Base-by-base conservation (phyloP, 2,329 filamentous ascomycete genomes). In the Ilyonectria mors-panacis region DNA sequence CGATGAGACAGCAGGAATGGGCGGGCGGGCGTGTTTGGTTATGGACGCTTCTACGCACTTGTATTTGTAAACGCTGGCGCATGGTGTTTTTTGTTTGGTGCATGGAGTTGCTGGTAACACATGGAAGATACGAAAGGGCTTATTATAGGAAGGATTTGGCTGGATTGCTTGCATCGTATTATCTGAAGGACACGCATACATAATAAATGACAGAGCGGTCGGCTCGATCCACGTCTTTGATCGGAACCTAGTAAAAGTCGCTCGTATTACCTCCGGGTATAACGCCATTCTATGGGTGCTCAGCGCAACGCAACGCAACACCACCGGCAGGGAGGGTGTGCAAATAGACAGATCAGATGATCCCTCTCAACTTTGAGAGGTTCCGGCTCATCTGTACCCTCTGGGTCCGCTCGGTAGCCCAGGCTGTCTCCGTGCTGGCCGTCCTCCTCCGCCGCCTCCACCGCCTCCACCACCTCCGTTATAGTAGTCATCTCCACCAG, bases 401-500 rank as follows among this genome's bases (percentile, higher is more conserved):
- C 83, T 78, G 6, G 85, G 84, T n/a, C 84, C 84, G 63, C 80
- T 82, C 2, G 85, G 84, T 59, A 87, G 71, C 15, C 85, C 85
- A 26, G 26, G 26, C 63, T 77, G 82, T 55, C 81, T 76, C 68
- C 80, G 77, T 59, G 72, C 33, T 2, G 51, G 53, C 21, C 79
- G 77, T 21, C 50, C 50, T 53, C 50, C 48, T n/a, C 79, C 79
- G 17, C 80, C 80, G n/a, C 80, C 80, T 23, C 79, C 30, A 33
- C 47, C 48, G 15, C 48, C 47, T 17, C 79, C 79, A 17, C 80
- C 80, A 21, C 79, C 79, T 1, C 78, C 76, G 15, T 79, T 79
- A 10, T 78, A 74, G 60, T 44, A 61, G 3, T 84, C 80, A 62
- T 78, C 72, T 35, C 83, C 85, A 56, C 80, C 81, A 54, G 70